These are phyloP conservation scores for Pseudomicrostroma phylloplanum DNA, from an alignment of 1,284 basidiomycete species.

Conservation along the genomic window DNA sequence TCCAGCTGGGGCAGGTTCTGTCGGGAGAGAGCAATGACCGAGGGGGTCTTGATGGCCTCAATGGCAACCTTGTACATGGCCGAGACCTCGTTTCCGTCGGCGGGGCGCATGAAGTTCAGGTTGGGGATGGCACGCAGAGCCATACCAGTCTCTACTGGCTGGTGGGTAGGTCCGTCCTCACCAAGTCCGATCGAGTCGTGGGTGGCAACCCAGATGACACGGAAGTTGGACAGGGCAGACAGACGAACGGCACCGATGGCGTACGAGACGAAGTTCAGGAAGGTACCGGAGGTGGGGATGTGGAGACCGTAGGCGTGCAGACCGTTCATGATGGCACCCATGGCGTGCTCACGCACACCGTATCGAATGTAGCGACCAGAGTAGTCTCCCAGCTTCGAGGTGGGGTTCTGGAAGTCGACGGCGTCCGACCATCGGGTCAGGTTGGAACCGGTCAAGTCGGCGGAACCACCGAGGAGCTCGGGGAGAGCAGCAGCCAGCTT, in stretches of 20 bases:
- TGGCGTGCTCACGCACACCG: constrained; percentile 94
- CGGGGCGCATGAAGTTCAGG: constrained; percentile 64
- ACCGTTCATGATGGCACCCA: constrained; percentile 92
- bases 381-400: constrained; percentile 73
- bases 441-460: constrained; percentile 87
- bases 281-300: constrained; percentile 61
- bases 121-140: constrained; percentile 85
- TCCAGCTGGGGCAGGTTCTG: constrained; percentile 91
- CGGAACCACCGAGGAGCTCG: constrained; percentile 73
- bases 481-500: constrained; percentile 69
- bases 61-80: constrained; percentile 79
- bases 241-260: constrained; percentile 85
- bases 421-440: constrained; percentile 72
- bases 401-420: constrained; percentile 82
- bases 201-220: constrained; percentile 83
- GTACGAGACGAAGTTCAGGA: constrained; percentile 83
- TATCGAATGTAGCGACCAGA: constrained; percentile 85
- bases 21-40: constrained; percentile 72
- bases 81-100: constrained; percentile 89
- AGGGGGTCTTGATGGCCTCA: constrained; percentile 68
- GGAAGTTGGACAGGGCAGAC: constrained; percentile 79
- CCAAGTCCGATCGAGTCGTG: constrained; percentile 55
- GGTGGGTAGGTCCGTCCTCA: constrained; percentile 94
- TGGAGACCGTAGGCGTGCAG: constrained; percentile 75
- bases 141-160: constrained; percentile 81